phyloP scores from a whole-genome alignment of 192 early-diverging fungal species.

The Coemansia sp. region DNA sequence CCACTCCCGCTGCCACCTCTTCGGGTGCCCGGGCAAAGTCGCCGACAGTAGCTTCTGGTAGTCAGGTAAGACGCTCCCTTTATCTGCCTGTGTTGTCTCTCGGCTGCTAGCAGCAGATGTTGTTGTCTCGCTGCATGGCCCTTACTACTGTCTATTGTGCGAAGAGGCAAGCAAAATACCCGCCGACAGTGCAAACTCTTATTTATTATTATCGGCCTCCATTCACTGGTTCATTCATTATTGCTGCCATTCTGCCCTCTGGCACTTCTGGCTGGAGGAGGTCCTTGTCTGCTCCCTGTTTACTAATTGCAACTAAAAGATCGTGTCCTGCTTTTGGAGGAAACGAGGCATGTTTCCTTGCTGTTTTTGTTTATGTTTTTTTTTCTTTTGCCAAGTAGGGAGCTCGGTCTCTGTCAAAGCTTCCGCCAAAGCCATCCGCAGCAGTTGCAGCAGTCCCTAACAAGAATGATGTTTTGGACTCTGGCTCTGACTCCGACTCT shows the following conservation, averaged over 20 bases:
- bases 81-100: neutral
- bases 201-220: neutral
- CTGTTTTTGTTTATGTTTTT: conserved; percentile 6
- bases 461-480: conserved; percentile 15
- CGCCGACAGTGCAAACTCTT: neutral
- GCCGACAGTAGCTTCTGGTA: neutral
- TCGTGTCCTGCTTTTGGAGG: conserved; percentile 3
- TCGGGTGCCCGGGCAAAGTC: neutral
- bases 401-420: neutral
- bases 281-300: neutral
- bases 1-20: neutral
- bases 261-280: neutral
- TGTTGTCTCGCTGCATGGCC: neutral
- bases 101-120: neutral
- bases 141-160: neutral
- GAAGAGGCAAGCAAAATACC: neutral
- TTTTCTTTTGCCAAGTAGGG: neutral
- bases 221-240: conserved; percentile 2
- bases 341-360: neutral
- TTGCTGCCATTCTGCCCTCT: neutral
- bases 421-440: conserved; percentile 9
- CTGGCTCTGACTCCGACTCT: conserved; percentile 39
- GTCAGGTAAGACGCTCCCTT: neutral
- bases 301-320: neutral
- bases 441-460: conserved; percentile 1